Evolutionary conservation across 805 yeast species (phyloP), one percentile per base, ranked within the genome.

Genomic region (Huiozyma sinensis): DNA sequence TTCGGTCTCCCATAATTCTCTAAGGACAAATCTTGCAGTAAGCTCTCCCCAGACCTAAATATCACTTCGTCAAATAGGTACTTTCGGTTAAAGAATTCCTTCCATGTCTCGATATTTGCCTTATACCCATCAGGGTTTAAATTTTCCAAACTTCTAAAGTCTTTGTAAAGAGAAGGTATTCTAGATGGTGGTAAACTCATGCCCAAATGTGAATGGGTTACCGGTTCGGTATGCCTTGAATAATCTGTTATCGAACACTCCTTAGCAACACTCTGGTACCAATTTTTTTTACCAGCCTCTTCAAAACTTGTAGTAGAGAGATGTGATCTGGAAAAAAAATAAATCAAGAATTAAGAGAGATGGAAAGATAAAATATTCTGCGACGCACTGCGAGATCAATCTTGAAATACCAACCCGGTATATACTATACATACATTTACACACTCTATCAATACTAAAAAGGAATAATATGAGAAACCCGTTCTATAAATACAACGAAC

Each of bases 401-500:
- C 24, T 17, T 17, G 24, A 4, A 4, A 17, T 17, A 17, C 24
- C 24, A 17, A 17, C 24, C 24, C 24, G 24, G 24, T 17, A 17
- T 17, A 17, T 17, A 17, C 24, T 17, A 17, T 17, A 17, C 24
- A 17, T 17, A 17, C 24, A 17, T 17, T 17, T 17, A 17, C 4
- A 17, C 24, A 17, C 24, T 17, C 24, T 17, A 17, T 17, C 24
- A 17, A 17, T 17, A 11, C 31, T 12, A 28, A 43, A 33, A 36
- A 27, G 17, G 5, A 17, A 31, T 24, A 31, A 7, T 37, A 12
- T 11, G 17, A 30, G 11, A 17, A 17, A 17, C 24, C 24, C 24
- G 24, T 28, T 33, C 44, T 54, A 63, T 48, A 79, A 61, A 65
- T 92, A 92, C 70, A 92, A 72, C 4, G 97, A 88, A 28, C 95